A percentile compares a stretch with the other conserved stretches of the same genome.
phyloP scores from a whole-genome alignment of 2,329 filamentous ascomycete species.

The Paecilomyces niveus region DNA sequence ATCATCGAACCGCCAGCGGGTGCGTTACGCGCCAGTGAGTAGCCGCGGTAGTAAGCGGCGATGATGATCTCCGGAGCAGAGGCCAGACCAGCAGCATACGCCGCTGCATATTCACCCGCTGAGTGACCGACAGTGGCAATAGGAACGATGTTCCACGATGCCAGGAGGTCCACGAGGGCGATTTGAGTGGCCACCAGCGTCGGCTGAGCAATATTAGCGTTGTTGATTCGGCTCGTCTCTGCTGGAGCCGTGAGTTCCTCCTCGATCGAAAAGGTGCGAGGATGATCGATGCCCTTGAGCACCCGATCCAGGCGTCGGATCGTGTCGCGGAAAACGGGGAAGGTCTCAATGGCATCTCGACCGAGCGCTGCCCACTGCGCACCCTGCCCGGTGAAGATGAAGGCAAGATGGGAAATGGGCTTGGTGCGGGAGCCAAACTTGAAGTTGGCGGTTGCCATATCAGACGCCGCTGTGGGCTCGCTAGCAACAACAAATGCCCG shows the following conservation, averaged over 20 bases:
- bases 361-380: slow-evolving; percentile 22
- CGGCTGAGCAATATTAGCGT: slow-evolving; percentile 8
- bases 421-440: background rate
- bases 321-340: background rate
- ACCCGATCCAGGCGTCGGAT: slow-evolving; percentile 7
- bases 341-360: slow-evolving; percentile 10
- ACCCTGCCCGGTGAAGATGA: slow-evolving; percentile 27
- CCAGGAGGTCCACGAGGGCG: slow-evolving; percentile 37
- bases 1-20: slow-evolving; percentile 11
- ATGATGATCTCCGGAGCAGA: slow-evolving; percentile 40
- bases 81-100: slow-evolving; percentile 34
- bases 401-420: slow-evolving; percentile 1
- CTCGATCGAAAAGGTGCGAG: background rate
- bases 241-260: background rate
- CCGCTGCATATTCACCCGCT: slow-evolving; percentile 44
- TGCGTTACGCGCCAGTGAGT: background rate
- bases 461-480: background rate
- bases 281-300: background rate
- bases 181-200: slow-evolving; percentile 42
- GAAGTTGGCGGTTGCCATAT: too few relatives aligned
- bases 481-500: background rate
- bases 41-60: slow-evolving; percentile 35
- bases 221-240: background rate
- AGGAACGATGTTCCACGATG: slow-evolving; percentile 37
- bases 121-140: slow-evolving; percentile 40